Percentiles rank a stretch among this genome's conserved stretches.
Evolutionary conservation across 1,284 basidiomycete species (phyloP).

Genomic region (Trametes pubescens): DNA sequence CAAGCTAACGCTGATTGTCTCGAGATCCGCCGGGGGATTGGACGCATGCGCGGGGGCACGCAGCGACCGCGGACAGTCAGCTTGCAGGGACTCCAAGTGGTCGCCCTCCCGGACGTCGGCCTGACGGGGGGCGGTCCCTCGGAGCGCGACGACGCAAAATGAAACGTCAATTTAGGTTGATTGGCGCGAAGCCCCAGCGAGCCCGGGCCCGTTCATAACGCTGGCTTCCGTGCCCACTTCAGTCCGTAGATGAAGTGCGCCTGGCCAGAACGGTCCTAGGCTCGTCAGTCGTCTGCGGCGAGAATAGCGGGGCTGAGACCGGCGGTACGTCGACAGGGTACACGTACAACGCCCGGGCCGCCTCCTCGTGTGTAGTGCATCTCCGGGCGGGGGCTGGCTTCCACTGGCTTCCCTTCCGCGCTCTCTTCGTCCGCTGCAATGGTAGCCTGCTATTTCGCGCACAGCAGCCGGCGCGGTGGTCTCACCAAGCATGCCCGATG

Average conservation of each 20-base stretch:
- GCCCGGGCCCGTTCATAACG: background rate
- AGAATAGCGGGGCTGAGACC: background rate
- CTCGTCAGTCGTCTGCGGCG: background rate
- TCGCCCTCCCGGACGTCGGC: no score
- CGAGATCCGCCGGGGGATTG: background rate
- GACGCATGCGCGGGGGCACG: background rate
- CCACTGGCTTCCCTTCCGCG: background rate
- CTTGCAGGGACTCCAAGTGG: no score
- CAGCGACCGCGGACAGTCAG: background rate
- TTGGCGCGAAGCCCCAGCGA: constrained; percentile 2
- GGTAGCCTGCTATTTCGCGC: constrained; percentile 11
- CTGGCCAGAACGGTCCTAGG: background rate
- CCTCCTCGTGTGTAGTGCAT: constrained; percentile 3
- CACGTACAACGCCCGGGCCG: constrained; percentile 7
- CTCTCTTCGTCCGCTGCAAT: constrained; percentile 12
- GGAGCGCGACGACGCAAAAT: constrained; percentile 6
- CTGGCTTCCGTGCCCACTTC: background rate
- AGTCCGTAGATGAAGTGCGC: background rate
- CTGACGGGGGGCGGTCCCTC: background rate
- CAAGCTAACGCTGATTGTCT: background rate
- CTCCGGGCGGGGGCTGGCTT: background rate
- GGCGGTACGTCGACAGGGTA: background rate
- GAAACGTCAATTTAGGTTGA: constrained; percentile 4
- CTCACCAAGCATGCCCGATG: background rate
- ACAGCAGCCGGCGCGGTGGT: constrained; percentile 1